Base-by-base conservation (phyloP, 2,329 filamentous ascomycete species). In the Trichophyton rubrum region DNA sequence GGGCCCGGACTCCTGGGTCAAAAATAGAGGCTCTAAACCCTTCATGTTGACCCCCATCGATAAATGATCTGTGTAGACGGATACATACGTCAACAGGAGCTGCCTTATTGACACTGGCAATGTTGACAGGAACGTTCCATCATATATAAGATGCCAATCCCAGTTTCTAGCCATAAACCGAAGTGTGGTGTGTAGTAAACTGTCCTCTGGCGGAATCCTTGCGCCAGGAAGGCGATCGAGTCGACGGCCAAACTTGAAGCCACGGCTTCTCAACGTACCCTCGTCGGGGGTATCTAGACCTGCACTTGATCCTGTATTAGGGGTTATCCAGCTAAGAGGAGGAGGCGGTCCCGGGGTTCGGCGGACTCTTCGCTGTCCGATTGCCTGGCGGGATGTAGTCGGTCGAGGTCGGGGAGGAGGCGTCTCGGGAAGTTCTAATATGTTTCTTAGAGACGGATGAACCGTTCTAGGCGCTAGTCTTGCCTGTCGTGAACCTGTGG, bases 121-220 rank as follows among this genome's bases (percentile, higher is more conserved):
- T 2, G 78, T 72, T 1, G 75, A 72, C 2, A 86, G 69, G 57
- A 80, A 81, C 17, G 79, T 71, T 60, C 80, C 78, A 65, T 85
- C 82, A 64, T 83, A 83, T 58, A 80, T 76, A 27, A 80, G 69
- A 62, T 85, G 77, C 69, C 78, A 78, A 8, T 75, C 69, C 83
- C 83, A 86, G 24, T 82, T 76, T 24, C 69, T 66, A 1, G 82
- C 81, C 66, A 85, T 78, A 0, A 75, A 74, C 64, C 79, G 82
- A 41, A 86, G 67, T 15, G 78, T 69, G 3, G 74, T 67, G 69
- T 85, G 78, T 53, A 79, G 64, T 6, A 86, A 70, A 59, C 77
- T 80, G n/a, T 62, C 57, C 27, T 66, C 61, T 2, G 62, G 59
- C 2, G 77, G 76, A 35, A 77, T 73, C 1, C 62, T 62, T 15